Evolutionary conservation across 352 stramenopile species (phyloP).

Genomic region (Pythium scleroteichum): DNA sequence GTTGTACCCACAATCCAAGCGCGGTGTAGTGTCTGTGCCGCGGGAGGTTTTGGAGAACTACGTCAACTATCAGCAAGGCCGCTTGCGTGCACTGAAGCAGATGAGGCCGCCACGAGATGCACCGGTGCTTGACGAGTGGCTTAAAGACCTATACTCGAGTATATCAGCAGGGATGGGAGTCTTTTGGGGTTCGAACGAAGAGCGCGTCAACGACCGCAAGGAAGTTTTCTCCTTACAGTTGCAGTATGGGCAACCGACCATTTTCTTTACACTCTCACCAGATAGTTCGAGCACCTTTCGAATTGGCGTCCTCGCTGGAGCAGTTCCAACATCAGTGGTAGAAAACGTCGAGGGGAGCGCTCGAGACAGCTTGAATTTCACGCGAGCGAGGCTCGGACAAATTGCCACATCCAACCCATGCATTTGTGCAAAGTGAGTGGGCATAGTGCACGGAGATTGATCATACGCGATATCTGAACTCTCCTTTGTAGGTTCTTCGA

Average conservation of each 20-base stretch:
- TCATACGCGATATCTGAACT: too few species aligned
- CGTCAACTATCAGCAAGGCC: neutral
- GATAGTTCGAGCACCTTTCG: neutral
- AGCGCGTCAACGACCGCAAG: neutral
- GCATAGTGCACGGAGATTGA: too few species aligned
- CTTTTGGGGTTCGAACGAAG: slow-evolving; percentile 13
- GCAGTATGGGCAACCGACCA: slow-evolving; percentile 6
- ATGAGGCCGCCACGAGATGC: neutral
- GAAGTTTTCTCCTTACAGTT: slow-evolving; percentile 1
- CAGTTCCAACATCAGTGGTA: neutral
- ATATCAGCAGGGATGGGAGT: slow-evolving; percentile 5
- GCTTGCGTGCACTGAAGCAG: neutral
- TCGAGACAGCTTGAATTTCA: neutral
- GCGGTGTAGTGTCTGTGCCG: neutral
- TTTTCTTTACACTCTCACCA: slow-evolving; percentile 15
- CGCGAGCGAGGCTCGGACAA: slow-evolving; percentile 3
- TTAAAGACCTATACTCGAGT: neutral
- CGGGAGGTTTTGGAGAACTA: slow-evolving; percentile 1
- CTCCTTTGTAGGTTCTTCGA: too few species aligned
- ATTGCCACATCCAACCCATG: slow-evolving; percentile 4
- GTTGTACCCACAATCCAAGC: slow-evolving; percentile 2
- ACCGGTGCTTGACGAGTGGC: neutral
- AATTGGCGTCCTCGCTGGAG: neutral
- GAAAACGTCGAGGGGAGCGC: neutral
- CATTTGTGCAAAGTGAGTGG: slow-evolving; percentile 9